These are phyloP conservation scores for Mucor piriformis DNA, from an alignment of 371 early-diverging fungal genomes.

Conservation along the genomic window DNA sequence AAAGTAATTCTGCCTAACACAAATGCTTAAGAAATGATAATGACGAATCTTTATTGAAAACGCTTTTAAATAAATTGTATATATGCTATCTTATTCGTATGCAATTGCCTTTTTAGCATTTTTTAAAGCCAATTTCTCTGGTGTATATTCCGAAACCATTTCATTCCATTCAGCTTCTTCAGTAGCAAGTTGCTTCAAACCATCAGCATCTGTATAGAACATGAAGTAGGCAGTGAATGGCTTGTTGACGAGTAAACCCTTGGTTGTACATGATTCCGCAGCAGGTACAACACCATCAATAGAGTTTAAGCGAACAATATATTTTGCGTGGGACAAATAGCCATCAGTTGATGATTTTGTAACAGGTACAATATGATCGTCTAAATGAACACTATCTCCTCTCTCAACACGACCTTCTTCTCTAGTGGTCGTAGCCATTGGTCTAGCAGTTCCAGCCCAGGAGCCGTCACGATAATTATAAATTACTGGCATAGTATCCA, in stretches of 20 bases:
- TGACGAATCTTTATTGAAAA: too few relatives aligned
- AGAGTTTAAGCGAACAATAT: slow-evolving; percentile 39
- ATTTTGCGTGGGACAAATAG: slow-evolving; percentile 44
- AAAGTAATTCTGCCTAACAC: background rate
- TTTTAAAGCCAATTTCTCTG: slow-evolving; percentile 12
- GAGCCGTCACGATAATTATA: slow-evolving; percentile 46
- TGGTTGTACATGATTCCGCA: slow-evolving; percentile 32
- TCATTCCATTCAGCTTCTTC: slow-evolving; percentile 32
- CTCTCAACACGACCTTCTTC: slow-evolving; percentile 39
- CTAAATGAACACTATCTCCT: slow-evolving; percentile 36
- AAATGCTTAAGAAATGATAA: background rate
- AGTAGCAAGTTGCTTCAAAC: slow-evolving; percentile 13
- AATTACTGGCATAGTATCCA: slow-evolving; percentile 35
- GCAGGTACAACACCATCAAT: slow-evolving; percentile 37
- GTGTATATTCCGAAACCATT: slow-evolving; percentile 30
- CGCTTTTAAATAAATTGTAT: too few relatives aligned
- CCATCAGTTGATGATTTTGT: slow-evolving; percentile 34
- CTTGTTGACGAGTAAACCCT: slow-evolving; percentile 37
- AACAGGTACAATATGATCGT: slow-evolving; percentile 38
- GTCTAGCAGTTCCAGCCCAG: slow-evolving; percentile 39
- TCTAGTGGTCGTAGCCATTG: slow-evolving; percentile 37
- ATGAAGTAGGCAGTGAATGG: slow-evolving; percentile 47
- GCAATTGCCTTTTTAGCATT: background rate
- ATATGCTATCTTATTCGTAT: background rate
- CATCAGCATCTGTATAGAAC: slow-evolving; percentile 38